These are phyloP conservation scores for Macrocybe gigantea DNA, from an alignment of 768 basidiomycete species.

Conservation along the genomic window DNA sequence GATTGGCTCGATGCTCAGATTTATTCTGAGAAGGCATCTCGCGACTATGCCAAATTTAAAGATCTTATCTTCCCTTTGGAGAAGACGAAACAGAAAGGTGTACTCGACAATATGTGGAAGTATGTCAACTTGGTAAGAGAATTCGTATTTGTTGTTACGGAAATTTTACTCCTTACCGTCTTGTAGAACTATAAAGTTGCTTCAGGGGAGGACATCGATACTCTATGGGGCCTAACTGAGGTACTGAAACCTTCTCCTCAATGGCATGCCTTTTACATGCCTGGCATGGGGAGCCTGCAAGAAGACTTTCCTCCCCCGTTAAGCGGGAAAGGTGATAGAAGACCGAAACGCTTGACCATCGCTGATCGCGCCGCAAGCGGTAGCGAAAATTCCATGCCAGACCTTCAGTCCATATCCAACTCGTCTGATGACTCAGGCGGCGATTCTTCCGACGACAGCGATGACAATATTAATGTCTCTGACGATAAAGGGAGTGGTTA, in stretches of 20 bases:
- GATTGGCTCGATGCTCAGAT: slow-evolving; percentile 66
- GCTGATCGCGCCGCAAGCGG: slow-evolving; percentile 41
- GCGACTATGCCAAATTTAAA: slow-evolving; percentile 43
- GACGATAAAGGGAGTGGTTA: slow-evolving; percentile 35
- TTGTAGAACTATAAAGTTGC: slow-evolving; percentile 51
- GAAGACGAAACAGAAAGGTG: slow-evolving; percentile 40
- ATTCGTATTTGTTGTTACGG: slow-evolving; percentile 2
- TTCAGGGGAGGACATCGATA: slow-evolving; percentile 52
- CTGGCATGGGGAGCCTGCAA: slow-evolving; percentile 18
- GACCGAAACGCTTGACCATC: slow-evolving; percentile 40
- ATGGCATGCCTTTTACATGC: slow-evolving; percentile 45
- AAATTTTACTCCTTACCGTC: not conserved
- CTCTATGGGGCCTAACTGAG: slow-evolving; percentile 57
- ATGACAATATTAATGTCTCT: slow-evolving; percentile 26
- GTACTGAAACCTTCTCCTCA: slow-evolving; percentile 48
- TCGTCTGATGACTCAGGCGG: slow-evolving; percentile 34
- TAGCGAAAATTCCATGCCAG: slow-evolving; percentile 57
- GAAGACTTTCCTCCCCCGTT: slow-evolving; percentile 13
- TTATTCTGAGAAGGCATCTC: slow-evolving; percentile 53
- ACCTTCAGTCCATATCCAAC: slow-evolving; percentile 60
- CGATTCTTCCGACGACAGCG: slow-evolving; percentile 33
- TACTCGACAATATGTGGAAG: slow-evolving; percentile 62
- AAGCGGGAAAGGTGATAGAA: slow-evolving; percentile 12
- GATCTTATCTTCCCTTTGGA: slow-evolving; percentile 54
- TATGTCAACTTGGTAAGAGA: slow-evolving; percentile 49